Base-by-base conservation (phyloP, 805 yeast species). In the Torulaspora franciscae region DNA sequence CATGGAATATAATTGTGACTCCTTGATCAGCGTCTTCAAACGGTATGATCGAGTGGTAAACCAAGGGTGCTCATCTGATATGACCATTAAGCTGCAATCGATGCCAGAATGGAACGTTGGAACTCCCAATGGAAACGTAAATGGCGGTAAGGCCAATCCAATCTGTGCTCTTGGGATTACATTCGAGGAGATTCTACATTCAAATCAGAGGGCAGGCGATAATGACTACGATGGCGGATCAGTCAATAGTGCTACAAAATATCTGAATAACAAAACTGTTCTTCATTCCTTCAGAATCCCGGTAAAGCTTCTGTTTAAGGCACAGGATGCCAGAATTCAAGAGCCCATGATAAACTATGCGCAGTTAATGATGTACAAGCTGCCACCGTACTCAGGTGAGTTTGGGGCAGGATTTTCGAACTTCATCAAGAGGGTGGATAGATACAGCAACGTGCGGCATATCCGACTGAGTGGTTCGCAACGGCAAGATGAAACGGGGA, bases 221-320 rank as follows among this genome's bases (percentile, higher is more conserved):
- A 47, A 27, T 11, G 47, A 43, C 3, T 38, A 40, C 28, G 45
- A 36, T 5, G 19, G n/a, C 27, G 43, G 35, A 7, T 36, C 39
- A 9, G 17, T 40, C 14, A 33, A 11, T 11, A 29, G 43, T 4
- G 34, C 46, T 13, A 48, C 44, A 4, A 36, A 34, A 30, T 47
- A 22, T 11, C 46, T 47, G 9, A 47, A 41, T 27, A 55, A 48
- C 27, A 61, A 59, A 45, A 66, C 76, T 2, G 72, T 85, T 13
- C 74, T 75, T 48, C 88, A 83, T 56, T 74, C 85, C 6, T 80
- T 81, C 55, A 78, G 79, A 40, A 76, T 90, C 14, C 91, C 95
- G 0, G 85, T 85, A 1, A 69, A 80, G 52, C 68, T 85, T 33
- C 56, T 85, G 45, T 75, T 79, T 46, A 71, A 69, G 49, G 75